Conservation (phyloP, 352 stramenopile species). For the Halophytophthora polymorphica region DNA sequence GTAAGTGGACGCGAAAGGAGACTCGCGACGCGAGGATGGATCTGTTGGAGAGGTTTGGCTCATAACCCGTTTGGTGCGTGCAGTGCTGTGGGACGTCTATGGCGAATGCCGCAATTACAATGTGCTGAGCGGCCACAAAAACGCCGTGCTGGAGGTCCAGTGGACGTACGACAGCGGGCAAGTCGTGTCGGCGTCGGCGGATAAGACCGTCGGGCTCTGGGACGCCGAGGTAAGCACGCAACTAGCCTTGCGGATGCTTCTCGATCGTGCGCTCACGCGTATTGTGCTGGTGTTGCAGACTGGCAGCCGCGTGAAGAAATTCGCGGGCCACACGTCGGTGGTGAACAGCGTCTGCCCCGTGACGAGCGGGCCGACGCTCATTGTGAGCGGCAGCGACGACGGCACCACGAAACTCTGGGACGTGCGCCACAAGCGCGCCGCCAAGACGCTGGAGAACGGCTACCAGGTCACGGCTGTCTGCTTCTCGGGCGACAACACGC, state of each 20-base stretch:
- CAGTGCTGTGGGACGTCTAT: conserved; percentile 89
- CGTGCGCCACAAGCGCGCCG: conserved; percentile 64
- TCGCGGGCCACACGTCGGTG: conserved; percentile 73
- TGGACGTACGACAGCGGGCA: conserved; percentile 89
- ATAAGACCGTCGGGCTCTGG: conserved; percentile 91
- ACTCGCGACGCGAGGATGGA: not conserved
- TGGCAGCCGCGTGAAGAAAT: conserved; percentile 80
- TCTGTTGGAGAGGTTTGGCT: not conserved
- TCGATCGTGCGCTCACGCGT: conserved; percentile 4
- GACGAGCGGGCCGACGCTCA: conserved; percentile 68
- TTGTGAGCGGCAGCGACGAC: conserved; percentile 92
- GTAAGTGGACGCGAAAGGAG: conserved; percentile 18
- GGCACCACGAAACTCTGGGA: conserved; percentile 90
- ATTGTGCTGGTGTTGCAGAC: conserved; percentile 54
- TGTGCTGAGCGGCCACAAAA: conserved; percentile 94
- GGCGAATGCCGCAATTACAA: conserved; percentile 93
- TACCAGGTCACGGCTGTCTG: conserved; percentile 91
- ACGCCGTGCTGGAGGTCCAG: conserved; percentile 91
- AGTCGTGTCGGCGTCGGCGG: conserved; percentile 89
- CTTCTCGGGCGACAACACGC: conserved; percentile 82
- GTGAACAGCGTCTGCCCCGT: conserved; percentile 92
- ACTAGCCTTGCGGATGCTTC: not conserved
- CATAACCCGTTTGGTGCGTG: not conserved
- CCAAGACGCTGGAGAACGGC: conserved; percentile 83
- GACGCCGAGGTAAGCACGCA: conserved; percentile 45